phyloP scores from a whole-genome alignment of 805 yeast genomes.

The Saccharomycopsis oosterbeekiorum region DNA sequence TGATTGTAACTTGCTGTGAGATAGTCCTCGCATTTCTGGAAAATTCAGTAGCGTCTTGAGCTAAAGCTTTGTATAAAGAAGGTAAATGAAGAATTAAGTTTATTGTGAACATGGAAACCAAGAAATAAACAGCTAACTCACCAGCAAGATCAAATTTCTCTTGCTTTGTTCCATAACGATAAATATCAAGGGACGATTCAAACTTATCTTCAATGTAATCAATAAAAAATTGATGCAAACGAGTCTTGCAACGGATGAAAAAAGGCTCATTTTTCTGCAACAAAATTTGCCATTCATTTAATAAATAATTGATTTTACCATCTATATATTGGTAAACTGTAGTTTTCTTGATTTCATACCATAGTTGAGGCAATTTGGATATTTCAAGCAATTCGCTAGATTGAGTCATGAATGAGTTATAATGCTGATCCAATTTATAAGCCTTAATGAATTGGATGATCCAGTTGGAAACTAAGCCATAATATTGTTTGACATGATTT shows the following conservation, averaged over 20 bases:
- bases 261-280: not conserved
- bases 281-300: not conserved
- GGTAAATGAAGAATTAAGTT: not conserved
- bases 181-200: not conserved
- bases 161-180: not conserved
- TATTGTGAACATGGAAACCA: not conserved
- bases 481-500: not conserved
- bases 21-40: slow-evolving; percentile 1
- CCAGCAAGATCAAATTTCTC: not conserved
- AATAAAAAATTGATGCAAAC: not conserved
- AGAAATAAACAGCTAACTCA: not conserved
- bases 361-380: not conserved
- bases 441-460: not conserved
- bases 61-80: not conserved
- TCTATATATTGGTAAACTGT: not conserved
- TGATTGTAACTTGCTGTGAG: not conserved
- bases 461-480: not conserved
- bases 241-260: not conserved
- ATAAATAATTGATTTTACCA: not conserved
- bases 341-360: not conserved
- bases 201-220: not conserved
- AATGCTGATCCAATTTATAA: not conserved
- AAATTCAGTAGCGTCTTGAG: not conserved
- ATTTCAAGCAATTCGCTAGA: not conserved
- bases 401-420: not conserved